phyloP scores from a whole-genome alignment of 2,329 filamentous ascomycete genomes.

The Sphaerostilbella broomeana region DNA sequence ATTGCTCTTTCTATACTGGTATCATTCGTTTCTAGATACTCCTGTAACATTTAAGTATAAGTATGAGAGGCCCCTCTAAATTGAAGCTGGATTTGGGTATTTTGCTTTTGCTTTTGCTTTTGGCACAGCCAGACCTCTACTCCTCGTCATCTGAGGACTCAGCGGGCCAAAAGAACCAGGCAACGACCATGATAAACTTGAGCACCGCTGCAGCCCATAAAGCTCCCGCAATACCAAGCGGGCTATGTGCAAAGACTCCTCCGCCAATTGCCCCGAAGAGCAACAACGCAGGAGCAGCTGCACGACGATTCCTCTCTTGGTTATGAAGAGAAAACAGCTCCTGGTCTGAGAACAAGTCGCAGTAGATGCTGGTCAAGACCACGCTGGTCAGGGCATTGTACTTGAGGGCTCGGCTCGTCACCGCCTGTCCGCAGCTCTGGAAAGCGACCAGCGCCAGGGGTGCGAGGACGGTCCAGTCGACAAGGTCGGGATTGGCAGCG shows the following conservation, averaged over 20 bases:
- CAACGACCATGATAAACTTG: slow-evolving; percentile 49
- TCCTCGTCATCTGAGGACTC: slow-evolving; percentile 29
- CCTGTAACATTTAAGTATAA: too few relatives aligned
- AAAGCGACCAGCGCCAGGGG: slow-evolving; percentile 67
- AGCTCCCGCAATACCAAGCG: slow-evolving; percentile 43
- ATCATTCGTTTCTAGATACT: too few relatives aligned
- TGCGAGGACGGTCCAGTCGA: slow-evolving; percentile 54
- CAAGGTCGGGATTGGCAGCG: slow-evolving; percentile 33
- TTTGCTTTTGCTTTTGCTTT: too few relatives aligned
- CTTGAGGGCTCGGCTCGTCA: slow-evolving; percentile 63
- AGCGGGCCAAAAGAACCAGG: slow-evolving; percentile 56
- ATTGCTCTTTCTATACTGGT: too few relatives aligned
- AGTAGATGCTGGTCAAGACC: slow-evolving; percentile 75
- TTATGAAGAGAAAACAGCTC: slow-evolving; percentile 40
- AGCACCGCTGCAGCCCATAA: slow-evolving; percentile 54
- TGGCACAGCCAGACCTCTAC: too few relatives aligned
- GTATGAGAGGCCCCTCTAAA: too few relatives aligned
- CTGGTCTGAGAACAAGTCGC: slow-evolving; percentile 66
- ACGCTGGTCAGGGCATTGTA: slow-evolving; percentile 69
- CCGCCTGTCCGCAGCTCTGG: slow-evolving; percentile 71
- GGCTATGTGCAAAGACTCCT: slow-evolving; percentile 42
- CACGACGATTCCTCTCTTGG: slow-evolving; percentile 43
- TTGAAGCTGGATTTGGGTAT: too few relatives aligned
- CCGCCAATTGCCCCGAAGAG: slow-evolving; percentile 44
- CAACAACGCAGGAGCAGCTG: slow-evolving; percentile 43